Conservation (phyloP, 106 monocot species). For the Dendrobium catenatum region DNA sequence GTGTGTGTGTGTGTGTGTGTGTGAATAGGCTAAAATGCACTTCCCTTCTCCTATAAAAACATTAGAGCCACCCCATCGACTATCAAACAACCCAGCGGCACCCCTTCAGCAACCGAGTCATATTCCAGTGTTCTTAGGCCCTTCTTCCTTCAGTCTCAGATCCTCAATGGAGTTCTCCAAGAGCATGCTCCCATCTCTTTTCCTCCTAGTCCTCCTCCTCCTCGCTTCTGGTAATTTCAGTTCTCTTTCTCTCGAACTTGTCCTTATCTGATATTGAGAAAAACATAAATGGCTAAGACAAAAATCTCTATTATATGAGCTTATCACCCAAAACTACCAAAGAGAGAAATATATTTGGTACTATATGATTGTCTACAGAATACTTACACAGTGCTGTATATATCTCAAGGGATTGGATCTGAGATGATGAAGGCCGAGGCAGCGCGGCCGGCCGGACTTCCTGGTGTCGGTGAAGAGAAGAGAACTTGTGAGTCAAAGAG, state of each 20-base stretch:
- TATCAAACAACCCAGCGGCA: too few species aligned
- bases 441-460: neutral
- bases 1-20: too few species aligned
- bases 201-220: constrained; percentile 13
- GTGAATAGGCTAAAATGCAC: neutral
- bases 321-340: too few species aligned
- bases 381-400: neutral
- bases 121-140: neutral
- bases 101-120: neutral
- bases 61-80: too few species aligned
- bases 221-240: constrained; percentile 5
- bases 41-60: neutral
- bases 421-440: constrained; percentile 6
- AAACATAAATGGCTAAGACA: neutral
- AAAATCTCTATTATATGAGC: neutral
- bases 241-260: neutral
- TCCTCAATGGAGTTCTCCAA: constrained; percentile 2
- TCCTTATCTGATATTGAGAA: neutral
- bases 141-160: neutral
- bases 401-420: constrained; percentile 1
- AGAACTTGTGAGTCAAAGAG: constrained; percentile 22
- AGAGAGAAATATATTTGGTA: neutral
- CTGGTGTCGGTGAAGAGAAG: constrained; percentile 2
- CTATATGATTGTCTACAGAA: neutral
- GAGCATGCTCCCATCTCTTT: constrained; percentile 5